These are phyloP conservation scores for Ceratocystis cacaofunesta DNA, from an alignment of 2,329 filamentous ascomycete genomes.

Conservation along the genomic window DNA sequence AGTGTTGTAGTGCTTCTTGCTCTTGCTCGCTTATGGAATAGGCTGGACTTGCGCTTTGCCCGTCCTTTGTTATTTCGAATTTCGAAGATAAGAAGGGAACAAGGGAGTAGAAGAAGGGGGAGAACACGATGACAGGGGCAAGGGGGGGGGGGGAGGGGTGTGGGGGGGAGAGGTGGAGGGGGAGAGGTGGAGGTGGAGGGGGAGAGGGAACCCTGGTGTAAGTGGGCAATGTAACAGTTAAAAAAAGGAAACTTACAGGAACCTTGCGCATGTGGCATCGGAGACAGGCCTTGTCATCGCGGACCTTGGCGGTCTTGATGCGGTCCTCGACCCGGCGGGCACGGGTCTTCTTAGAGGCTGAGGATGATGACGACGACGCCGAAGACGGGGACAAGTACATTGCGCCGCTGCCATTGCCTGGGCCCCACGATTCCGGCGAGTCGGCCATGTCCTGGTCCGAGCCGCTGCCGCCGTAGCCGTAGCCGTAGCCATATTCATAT, in stretches of 20 bases:
- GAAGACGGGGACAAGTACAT: neutral
- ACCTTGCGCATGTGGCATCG: constrained; percentile 35
- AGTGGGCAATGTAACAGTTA: neutral
- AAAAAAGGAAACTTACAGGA: constrained; percentile 26
- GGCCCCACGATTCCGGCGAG: constrained; percentile 5
- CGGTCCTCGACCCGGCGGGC: constrained; percentile 23
- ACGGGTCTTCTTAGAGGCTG: constrained; percentile 7
- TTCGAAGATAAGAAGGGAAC: neutral
- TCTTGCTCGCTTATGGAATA: neutral
- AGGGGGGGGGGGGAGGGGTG: neutral
- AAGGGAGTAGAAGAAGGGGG: neutral
- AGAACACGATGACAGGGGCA: neutral
- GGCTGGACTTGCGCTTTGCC: neutral
- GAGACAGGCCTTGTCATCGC: constrained; percentile 34
- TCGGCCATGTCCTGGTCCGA: constrained; percentile 3
- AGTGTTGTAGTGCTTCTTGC: neutral
- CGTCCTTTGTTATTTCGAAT: neutral
- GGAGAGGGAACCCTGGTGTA: neutral
- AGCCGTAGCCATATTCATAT: neutral
- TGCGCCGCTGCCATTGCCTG: neutral
- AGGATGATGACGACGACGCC: neutral
- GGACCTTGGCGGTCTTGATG: constrained; percentile 34
- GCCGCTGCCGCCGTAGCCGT: neutral
- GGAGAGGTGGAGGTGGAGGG: neutral
- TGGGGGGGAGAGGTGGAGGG: neutral